A percentile compares a stretch with the other conserved stretches of the same genome.
phyloP scores from a whole-genome alignment of 2,329 filamentous ascomycete species.

The Fulvia fulva region DNA sequence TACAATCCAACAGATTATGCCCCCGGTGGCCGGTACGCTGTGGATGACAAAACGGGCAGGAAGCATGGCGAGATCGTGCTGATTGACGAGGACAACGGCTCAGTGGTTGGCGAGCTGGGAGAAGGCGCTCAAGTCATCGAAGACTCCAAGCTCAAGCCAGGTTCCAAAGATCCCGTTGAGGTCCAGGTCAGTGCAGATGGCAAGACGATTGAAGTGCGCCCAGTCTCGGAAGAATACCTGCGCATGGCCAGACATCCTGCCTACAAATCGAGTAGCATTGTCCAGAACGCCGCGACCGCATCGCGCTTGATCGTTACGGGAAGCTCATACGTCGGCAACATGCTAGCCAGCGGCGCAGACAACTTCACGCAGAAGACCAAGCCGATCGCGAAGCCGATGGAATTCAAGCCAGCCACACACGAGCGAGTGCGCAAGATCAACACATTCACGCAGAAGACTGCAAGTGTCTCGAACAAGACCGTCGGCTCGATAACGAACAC shows the following conservation, averaged over 20 bases:
- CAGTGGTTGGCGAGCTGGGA: conserved; percentile 85
- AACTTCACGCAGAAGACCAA: conserved; percentile 76
- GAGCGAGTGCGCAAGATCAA: conserved; percentile 84
- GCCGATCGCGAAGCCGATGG: conserved; percentile 74
- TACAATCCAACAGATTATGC: conserved; percentile 83
- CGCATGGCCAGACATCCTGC: conserved; percentile 78
- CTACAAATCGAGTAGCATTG: conserved; percentile 83
- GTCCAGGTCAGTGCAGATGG: conserved; percentile 69
- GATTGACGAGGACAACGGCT: conserved; percentile 92
- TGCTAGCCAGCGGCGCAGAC: conserved; percentile 72
- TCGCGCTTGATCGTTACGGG: conserved; percentile 90
- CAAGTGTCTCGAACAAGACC: conserved; percentile 76
- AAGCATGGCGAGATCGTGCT: conserved; percentile 75
- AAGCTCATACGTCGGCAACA: conserved; percentile 72
- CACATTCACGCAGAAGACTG: conserved; percentile 75
- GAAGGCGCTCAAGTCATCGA: conserved; percentile 79
- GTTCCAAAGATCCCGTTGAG: conserved; percentile 88
- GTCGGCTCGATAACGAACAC: conserved; percentile 78
- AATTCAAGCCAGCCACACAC: conserved; percentile 82
- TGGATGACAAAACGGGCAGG: conserved; percentile 40
- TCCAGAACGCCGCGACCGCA: conserved; percentile 80
- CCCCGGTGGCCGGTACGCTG: conserved; percentile 64
- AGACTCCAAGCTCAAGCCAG: conserved; percentile 68
- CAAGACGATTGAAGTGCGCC: conserved; percentile 64
- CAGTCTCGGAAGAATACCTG: conserved; percentile 66